phyloP scores from a whole-genome alignment of 768 basidiomycete species.

The Termitomyces sp. region DNA sequence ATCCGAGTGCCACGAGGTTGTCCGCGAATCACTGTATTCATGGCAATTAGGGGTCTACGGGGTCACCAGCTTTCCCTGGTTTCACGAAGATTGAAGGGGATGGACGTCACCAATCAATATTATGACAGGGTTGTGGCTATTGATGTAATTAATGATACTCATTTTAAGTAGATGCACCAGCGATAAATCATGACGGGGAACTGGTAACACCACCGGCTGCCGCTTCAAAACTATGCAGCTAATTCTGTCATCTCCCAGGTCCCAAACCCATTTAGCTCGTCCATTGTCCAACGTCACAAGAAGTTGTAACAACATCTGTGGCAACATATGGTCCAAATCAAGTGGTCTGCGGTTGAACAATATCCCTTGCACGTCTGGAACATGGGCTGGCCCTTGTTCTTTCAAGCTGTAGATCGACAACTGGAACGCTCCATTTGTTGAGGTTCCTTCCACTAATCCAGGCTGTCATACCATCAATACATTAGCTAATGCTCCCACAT shows the following conservation, averaged over 20 bases:
- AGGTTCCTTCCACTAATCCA: background rate
- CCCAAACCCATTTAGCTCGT: background rate
- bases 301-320: background rate
- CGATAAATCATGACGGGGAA: too few relatives aligned
- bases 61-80: background rate
- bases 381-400: background rate
- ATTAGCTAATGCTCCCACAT: background rate
- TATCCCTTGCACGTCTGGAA: conserved; percentile 1
- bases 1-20: background rate
- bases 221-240: background rate
- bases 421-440: background rate
- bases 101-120: background rate
- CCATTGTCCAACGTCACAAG: background rate
- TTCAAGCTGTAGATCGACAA: background rate
- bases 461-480: background rate
- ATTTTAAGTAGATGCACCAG: background rate
- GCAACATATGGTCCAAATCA: background rate
- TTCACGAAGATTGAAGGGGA: background rate
- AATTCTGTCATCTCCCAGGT: background rate
- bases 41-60: background rate
- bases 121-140: background rate
- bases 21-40: background rate
- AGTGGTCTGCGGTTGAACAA: background rate
- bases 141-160: background rate
- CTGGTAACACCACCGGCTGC: background rate